A percentile compares a stretch with the other conserved stretches of the same genome.
phyloP scores from a whole-genome alignment of 1,139 yeast species.

The Hyphopichia burtonii region DNA sequence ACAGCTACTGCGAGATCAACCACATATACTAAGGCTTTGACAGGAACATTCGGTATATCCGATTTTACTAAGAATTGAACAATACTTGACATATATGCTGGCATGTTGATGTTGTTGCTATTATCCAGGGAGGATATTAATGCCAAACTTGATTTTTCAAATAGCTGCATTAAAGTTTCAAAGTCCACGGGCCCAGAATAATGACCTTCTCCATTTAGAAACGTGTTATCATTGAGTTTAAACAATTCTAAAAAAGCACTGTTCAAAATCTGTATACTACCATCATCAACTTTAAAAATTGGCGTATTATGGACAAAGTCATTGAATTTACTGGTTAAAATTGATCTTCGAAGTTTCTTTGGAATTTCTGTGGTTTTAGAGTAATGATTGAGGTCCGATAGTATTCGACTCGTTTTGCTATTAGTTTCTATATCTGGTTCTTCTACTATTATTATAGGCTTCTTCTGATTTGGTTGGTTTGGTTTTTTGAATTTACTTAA shows the following conservation, averaged over 20 bases:
- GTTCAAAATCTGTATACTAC: slow-evolving; percentile 17
- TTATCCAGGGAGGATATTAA: slow-evolving; percentile 4
- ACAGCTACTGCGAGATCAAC: slow-evolving; percentile 25
- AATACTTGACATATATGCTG: slow-evolving; percentile 27
- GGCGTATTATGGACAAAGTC: slow-evolving; percentile 13
- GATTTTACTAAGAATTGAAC: slow-evolving; percentile 18
- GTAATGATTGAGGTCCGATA: slow-evolving; percentile 22
- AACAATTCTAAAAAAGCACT: slow-evolving; percentile 19
- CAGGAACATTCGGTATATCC: slow-evolving; percentile 13
- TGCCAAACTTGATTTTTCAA: slow-evolving; percentile 18
- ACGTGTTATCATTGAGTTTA: slow-evolving; percentile 11
- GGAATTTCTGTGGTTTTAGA: slow-evolving; percentile 29
- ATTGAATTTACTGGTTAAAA: slow-evolving; percentile 21
- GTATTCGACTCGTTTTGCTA: neutral
- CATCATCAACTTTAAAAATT: slow-evolving; percentile 5
- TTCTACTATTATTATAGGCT: slow-evolving; percentile 9
- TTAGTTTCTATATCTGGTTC: slow-evolving; percentile 7
- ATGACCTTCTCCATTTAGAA: slow-evolving; percentile 2
- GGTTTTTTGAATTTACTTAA: slow-evolving; percentile 15
- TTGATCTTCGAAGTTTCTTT: slow-evolving; percentile 14
- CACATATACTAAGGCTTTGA: slow-evolving; percentile 18
- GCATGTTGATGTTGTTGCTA: slow-evolving; percentile 10
- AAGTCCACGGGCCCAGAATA: slow-evolving; percentile 5
- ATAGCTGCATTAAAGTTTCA: slow-evolving; percentile 15
- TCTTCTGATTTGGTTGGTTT: too few relatives aligned